These are phyloP conservation scores for Ganoderma sinense DNA, from an alignment of 1,284 basidiomycete genomes.

Conservation along the genomic window DNA sequence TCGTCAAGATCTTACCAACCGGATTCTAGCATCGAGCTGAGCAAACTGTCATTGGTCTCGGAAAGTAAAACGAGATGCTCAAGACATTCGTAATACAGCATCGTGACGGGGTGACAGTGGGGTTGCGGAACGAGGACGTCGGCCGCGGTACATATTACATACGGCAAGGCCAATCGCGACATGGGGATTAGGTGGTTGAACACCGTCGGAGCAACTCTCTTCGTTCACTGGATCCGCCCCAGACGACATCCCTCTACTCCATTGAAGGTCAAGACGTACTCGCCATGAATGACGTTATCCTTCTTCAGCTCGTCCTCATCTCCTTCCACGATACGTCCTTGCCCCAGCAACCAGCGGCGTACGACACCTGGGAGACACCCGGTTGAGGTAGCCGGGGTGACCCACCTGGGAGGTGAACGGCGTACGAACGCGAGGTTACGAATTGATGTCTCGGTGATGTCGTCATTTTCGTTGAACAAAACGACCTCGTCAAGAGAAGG, in stretches of 20 bases:
- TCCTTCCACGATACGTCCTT: slow-evolving; percentile 59
- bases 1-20: neutral
- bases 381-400: slow-evolving; percentile 63
- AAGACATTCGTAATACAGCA: neutral
- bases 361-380: slow-evolving; percentile 78
- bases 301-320: slow-evolving; percentile 48
- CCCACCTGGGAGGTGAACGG: slow-evolving; percentile 52
- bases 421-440: slow-evolving; percentile 71
- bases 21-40: neutral
- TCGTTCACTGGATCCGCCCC: slow-evolving; percentile 35
- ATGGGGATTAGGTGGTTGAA: neutral
- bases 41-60: too few species aligned
- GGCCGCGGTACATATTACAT: neutral
- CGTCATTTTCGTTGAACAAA: slow-evolving; percentile 58
- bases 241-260: slow-evolving; percentile 72
- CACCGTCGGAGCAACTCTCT: neutral
- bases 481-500: slow-evolving; percentile 58
- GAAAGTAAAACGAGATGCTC: neutral
- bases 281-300: slow-evolving; percentile 56
- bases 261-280: slow-evolving; percentile 75
- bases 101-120: neutral
- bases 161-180: neutral
- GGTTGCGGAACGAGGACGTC: neutral
- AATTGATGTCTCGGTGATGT: slow-evolving; percentile 70
- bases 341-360: slow-evolving; percentile 69